Base-by-base conservation (phyloP, 345 rosid genomes). In the Physaria fendleri region DNA sequence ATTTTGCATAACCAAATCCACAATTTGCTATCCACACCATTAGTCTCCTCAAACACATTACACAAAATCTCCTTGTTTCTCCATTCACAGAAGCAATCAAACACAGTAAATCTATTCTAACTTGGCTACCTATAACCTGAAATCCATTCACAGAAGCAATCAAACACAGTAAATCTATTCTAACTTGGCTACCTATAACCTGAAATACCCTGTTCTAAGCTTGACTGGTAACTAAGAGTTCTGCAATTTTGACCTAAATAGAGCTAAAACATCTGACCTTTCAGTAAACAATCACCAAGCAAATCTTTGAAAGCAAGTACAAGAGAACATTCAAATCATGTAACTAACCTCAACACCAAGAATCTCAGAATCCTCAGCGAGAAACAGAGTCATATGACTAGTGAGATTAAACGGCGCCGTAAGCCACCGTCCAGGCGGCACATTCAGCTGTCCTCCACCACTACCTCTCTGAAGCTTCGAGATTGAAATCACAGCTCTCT, bases 391-490 rank as follows among this genome's bases (percentile, higher is more conserved):
- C 83, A 93, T 82, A 50, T 85, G 88, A 53, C 99, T 93, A 6
- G 97, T 87, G 33, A 89, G 85, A 71, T 93, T 93, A 75, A 93
- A 93, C 41, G 99, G 99, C 13, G 90, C 92, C 51, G 99, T 87
- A 1, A 93, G 82, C 99, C 99, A 93, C 54, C 72, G 79, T 29
- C 99, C 99, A 1, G 97, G 87, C 27, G 95, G 90, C 53, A 93
- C 95, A 65, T 93, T 93, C 24, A 93, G 84, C 89, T 93, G 99
- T 5, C 84, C 99, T 2, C 95, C 97, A 2, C 96, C 97, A 4
- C 95, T 86, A 25, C 62, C 74, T 71, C 68, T 74, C 56, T 60
- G 82, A 8, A 85, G 77, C 88, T 85, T 85, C 40, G 95, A 82
- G 61, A 93, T 89, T 5, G 82, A 84, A 45, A 28, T 35, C 51